A percentile compares a stretch with the other conserved stretches of the same genome.
These are phyloP conservation scores for Fragilariopsis cylindrus DNA, from an alignment of 108 stramenopile species.

Conservation along the genomic window DNA sequence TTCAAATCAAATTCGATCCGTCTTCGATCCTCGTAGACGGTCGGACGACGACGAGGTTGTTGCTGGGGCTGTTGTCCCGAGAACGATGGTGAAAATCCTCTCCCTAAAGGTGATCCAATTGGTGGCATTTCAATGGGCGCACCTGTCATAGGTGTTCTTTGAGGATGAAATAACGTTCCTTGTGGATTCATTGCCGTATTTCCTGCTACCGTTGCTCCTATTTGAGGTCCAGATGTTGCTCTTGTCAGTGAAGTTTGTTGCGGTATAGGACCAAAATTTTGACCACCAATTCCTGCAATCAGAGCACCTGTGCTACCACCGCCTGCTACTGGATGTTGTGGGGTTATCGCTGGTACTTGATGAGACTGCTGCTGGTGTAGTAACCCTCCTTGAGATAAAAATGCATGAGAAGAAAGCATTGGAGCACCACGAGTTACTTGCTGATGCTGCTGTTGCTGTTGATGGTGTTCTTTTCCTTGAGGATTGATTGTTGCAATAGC, in stretches of 20 bases:
- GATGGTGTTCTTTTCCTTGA: slow-evolving; percentile 1
- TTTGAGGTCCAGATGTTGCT: slow-evolving; percentile 10
- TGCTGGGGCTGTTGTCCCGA: slow-evolving; percentile 1
- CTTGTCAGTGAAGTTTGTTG: slow-evolving; percentile 11
- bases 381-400: not conserved
- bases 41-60: slow-evolving; percentile 26
- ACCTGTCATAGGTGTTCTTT: not conserved
- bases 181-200: not conserved
- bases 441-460: slow-evolving; percentile 18
- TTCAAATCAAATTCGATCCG: slow-evolving; percentile 44
- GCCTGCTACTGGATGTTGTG: not conserved
- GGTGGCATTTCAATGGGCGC: slow-evolving; percentile 9
- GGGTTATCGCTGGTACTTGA: slow-evolving; percentile 1
- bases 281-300: slow-evolving; percentile 8
- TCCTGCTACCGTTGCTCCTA: not conserved
- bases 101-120: slow-evolving; percentile 14
- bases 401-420: slow-evolving; percentile 13
- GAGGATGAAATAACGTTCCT: slow-evolving; percentile 15
- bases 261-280: slow-evolving; percentile 2
- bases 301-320: not conserved
- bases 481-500: slow-evolving; percentile 4
- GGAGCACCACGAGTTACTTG: slow-evolving; percentile 10
- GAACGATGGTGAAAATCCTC: slow-evolving; percentile 12
- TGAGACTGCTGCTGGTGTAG: not conserved
- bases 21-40: slow-evolving; percentile 47